Base-by-base conservation (phyloP, 2,329 filamentous ascomycete species). In the Simplicillium sp. region DNA sequence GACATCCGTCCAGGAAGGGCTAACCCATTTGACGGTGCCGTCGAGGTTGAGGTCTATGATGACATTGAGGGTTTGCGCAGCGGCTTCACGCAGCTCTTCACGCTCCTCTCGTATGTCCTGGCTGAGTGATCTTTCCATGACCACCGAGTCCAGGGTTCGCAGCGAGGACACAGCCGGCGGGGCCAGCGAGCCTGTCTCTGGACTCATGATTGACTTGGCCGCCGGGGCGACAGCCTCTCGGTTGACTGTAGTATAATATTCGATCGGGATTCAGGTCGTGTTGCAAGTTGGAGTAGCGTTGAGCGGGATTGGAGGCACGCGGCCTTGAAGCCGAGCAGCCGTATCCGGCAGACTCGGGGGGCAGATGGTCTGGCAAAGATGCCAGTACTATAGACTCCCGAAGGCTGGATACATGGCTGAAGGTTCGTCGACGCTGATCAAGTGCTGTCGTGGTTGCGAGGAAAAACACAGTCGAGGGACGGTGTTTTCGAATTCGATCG, bases 51-150 rank as follows among this genome's bases (percentile, higher is more conserved):
- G 73, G 65, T 98, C 90, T 57, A 98, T 75, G 59, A 98, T 95
- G 48, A 94, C 86, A 62, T 97, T 98, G 58, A 95, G 73, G 16
- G 89, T 96, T 67, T 96, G 87, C 65, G 97, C 90, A 38, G 90
- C 92, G 33, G 90, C 92, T 67, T 95, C 87, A 56, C 89, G 88
- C 51, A 98, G 75, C 59, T 97, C 90, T 58, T 95, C 85, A 47
- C 89, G 79, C 67, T 97, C 88, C 56, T 94, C 87, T 52, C 87
- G 82, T 54, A 97, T 96, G 59, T 95, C 82, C 63, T 88, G 80
- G 64, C 85, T 96, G 50, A 92, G 68, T 11, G 87, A 73, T 43
- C 79, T 67, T 58, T 77, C 72, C 77, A 82, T 81, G 38, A 60
- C 56, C 44, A 60, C 64, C 40, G 65, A 63, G 46, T 66, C 64